Percentiles rank a stretch among this genome's conserved stretches.
These are phyloP conservation scores for Alternaria brassicicola DNA, from an alignment of 2,329 filamentous ascomycete species.

Conservation along the genomic window DNA sequence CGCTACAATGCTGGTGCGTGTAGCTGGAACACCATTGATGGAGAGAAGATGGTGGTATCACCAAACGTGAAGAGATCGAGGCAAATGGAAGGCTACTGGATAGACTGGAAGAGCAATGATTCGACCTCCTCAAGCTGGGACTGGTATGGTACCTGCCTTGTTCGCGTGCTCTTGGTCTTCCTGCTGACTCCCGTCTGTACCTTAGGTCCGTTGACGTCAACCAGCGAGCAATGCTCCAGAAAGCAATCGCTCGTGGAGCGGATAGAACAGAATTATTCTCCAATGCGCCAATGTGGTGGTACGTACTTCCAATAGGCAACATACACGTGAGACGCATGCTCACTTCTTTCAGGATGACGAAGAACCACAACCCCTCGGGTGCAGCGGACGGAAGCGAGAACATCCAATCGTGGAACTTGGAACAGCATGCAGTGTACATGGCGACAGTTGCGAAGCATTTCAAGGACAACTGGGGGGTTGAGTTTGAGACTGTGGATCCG, in stretches of 20 bases:
- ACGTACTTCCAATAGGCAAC: background rate
- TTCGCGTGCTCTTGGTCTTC: background rate
- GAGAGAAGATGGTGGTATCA: constrained; percentile 8
- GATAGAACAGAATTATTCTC: constrained; percentile 8
- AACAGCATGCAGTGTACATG: constrained; percentile 15
- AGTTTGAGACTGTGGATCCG: constrained; percentile 11
- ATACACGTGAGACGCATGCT: background rate
- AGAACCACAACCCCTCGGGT: constrained; percentile 14
- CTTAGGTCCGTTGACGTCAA: constrained; percentile 9
- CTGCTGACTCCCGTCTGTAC: background rate
- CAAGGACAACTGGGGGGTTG: constrained; percentile 8
- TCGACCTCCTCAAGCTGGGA: constrained; percentile 7
- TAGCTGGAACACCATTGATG: constrained; percentile 11
- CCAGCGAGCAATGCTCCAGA: constrained; percentile 9
- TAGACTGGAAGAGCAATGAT: constrained; percentile 11
- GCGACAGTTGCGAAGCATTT: constrained; percentile 10
- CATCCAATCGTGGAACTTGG: constrained; percentile 14
- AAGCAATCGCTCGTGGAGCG: constrained; percentile 12
- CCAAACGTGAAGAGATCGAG: constrained; percentile 12
- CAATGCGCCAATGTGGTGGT: constrained; percentile 15
- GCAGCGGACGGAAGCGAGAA: constrained; percentile 9
- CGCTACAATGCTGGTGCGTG: constrained; percentile 16
- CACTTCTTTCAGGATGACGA: background rate
- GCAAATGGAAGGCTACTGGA: constrained; percentile 15
- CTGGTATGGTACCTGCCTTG: background rate